These are phyloP conservation scores for Bipolaris bicolor DNA, from an alignment of 2,329 filamentous ascomycete genomes.

Conservation along the genomic window DNA sequence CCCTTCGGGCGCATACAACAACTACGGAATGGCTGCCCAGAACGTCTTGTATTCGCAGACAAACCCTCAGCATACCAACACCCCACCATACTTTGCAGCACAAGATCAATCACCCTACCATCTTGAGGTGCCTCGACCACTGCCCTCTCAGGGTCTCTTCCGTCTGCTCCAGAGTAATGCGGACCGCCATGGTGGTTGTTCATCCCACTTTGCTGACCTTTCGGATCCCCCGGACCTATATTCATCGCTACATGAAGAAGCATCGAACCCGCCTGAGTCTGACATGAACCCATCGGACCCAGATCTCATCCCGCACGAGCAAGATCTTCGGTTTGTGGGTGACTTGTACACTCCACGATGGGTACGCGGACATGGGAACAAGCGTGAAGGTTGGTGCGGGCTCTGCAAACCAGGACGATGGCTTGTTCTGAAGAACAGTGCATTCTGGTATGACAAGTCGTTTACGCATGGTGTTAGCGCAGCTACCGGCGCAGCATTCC, in stretches of 20 bases:
- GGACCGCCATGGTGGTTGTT: slow-evolving; percentile 67
- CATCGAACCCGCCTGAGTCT: slow-evolving; percentile 74
- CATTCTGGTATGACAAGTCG: slow-evolving; percentile 92
- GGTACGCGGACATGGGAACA: slow-evolving; percentile 85
- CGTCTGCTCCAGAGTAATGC: slow-evolving; percentile 77
- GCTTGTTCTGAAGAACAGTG: slow-evolving; percentile 88
- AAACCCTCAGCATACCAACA: slow-evolving; percentile 62
- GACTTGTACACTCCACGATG: slow-evolving; percentile 84
- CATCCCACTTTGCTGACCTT: slow-evolving; percentile 72
- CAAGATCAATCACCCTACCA: slow-evolving; percentile 58
- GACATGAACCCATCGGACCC: slow-evolving; percentile 82
- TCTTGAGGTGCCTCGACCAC: slow-evolving; percentile 62
- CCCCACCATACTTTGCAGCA: slow-evolving; percentile 54
- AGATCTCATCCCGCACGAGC: slow-evolving; percentile 77
- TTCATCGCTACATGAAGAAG: slow-evolving; percentile 75
- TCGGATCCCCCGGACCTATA: slow-evolving; percentile 80
- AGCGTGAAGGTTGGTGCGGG: slow-evolving; percentile 88
- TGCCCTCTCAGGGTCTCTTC: slow-evolving; percentile 74
- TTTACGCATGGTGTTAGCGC: slow-evolving; percentile 88
- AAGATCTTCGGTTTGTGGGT: slow-evolving; percentile 74
- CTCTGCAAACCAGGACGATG: slow-evolving; percentile 86
- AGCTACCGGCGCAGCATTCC: slow-evolving; percentile 78
- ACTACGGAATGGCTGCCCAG: slow-evolving; percentile 41
- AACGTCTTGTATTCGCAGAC: slow-evolving; percentile 49
- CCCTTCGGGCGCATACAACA: slow-evolving; percentile 39